Conservation (phyloP, 768 basidiomycete species). For the Galerina sulciceps region DNA sequence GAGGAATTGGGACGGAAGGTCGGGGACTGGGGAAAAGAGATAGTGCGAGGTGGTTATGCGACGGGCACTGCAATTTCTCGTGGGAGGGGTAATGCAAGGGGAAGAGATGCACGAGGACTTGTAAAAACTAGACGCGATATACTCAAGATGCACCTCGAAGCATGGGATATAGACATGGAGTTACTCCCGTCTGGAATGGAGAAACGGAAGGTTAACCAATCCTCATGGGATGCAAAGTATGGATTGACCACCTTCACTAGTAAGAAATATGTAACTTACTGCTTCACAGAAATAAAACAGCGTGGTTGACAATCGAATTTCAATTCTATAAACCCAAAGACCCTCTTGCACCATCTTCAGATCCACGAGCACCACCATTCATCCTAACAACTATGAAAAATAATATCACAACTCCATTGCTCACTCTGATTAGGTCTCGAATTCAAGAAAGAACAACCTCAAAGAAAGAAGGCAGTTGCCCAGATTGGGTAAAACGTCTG, state of each 20-base stretch:
- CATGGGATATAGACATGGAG: constrained; percentile 73
- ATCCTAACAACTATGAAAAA: constrained; percentile 71
- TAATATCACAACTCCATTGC: constrained; percentile 50
- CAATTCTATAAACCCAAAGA: constrained; percentile 61
- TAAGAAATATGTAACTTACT: constrained; percentile 4
- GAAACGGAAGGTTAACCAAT: constrained; percentile 75
- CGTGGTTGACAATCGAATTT: constrained; percentile 75
- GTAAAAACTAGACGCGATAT: constrained; percentile 65
- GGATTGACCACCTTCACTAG: constrained; percentile 26
- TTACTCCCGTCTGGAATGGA: constrained; percentile 86
- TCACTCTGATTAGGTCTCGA: constrained; percentile 51
- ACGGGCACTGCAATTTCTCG: constrained; percentile 27
- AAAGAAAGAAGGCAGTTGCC: constrained; percentile 49
- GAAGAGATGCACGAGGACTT: constrained; percentile 27
- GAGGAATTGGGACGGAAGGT: constrained; percentile 82
- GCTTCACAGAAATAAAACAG: constrained; percentile 60
- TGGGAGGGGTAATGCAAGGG: constrained; percentile 33
- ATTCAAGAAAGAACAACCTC: constrained; percentile 41
- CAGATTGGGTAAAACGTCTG: constrained; percentile 61
- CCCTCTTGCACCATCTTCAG: constrained; percentile 43
- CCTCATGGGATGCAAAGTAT: constrained; percentile 82
- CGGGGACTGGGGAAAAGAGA: constrained; percentile 74
- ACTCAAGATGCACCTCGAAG: constrained; percentile 70
- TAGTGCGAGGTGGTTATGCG: constrained; percentile 62
- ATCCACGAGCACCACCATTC: constrained; percentile 42